Conservation (phyloP, 1,284 basidiomycete genomes). For the Anthracocystis setariae region DNA sequence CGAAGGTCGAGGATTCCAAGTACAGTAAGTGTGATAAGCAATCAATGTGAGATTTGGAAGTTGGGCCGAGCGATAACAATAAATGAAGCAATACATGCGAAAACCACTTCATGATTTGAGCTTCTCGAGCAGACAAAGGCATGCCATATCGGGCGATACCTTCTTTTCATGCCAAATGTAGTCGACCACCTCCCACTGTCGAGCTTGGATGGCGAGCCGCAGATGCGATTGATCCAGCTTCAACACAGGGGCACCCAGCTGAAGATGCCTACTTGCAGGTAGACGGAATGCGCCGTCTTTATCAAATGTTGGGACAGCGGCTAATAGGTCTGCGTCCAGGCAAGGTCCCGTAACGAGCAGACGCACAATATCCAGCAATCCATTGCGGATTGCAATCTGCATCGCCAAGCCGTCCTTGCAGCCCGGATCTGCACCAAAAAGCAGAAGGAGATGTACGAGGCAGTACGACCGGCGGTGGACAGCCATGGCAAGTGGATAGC, state of each 20-base stretch:
- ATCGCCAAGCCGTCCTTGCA: conserved; percentile 34
- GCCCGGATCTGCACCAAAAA: conserved; percentile 25
- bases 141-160: conserved; percentile 37
- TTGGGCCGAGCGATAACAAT: too few relatives aligned
- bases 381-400: conserved; percentile 39
- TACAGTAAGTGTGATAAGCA: too few relatives aligned
- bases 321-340: conserved; percentile 5
- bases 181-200: conserved; percentile 33
- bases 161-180: conserved; percentile 35
- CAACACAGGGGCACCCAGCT: conserved; percentile 1
- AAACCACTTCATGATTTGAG: not conserved
- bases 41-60: too few relatives aligned
- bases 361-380: conserved; percentile 12
- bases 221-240: conserved; percentile 17
- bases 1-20: too few relatives aligned
- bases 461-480: conserved; percentile 27
- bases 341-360: conserved; percentile 22
- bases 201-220: conserved; percentile 23
- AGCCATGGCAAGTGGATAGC: conserved; percentile 43
- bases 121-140: conserved; percentile 33
- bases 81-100: too few relatives aligned
- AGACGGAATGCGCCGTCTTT: not conserved
- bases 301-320: not conserved
- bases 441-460: conserved; percentile 24
- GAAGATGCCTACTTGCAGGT: not conserved